Evolutionary conservation across 2,329 filamentous ascomycete species (phyloP), one percentile per base, ranked within the genome.

Genomic region (Leptographium wingfieldii): DNA sequence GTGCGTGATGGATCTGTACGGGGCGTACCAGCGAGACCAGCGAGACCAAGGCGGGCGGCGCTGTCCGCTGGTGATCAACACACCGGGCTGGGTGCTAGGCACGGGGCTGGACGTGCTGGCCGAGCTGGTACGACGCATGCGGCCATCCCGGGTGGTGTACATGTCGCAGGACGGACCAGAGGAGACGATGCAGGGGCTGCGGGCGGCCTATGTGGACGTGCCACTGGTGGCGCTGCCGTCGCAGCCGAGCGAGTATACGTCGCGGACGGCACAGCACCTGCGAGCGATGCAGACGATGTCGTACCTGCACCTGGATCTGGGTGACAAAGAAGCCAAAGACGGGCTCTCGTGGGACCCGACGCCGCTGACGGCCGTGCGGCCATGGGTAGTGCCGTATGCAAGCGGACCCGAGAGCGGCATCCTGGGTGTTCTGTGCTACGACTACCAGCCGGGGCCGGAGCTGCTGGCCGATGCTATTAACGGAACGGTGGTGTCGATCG

Each of bases 221-320:
- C 65, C 67, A 0, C 75, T 87, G 53, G 72, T 74, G 48, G 74
- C 76, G 5, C 72, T 90, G 5, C 80, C 84, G 5, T 85, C 86
- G 1, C 80, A 85, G 65, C 70, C 77, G 10, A 76, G 76, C n/a
- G 79, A 83, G 49, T 75, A 76, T 49, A 76, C 76, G 1, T 73
- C 79, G 3, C 76, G 85, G 46, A 87, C 84, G 11, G 79, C 86
- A 0, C 77, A 81, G 0, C 84, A 92, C 62, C 71, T 89, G 3
- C 76, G 87, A 57, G 79, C 80, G 6, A 90, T 92, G 86, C 87
- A 91, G 65, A 82, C 79, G n/a, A 85, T 90, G 78, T 85, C 87
- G 0, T 92, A 92, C 66, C 90, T 92, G 67, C 89, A 92, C 68
- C 64, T 75, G 11, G 67, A 71, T 6, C 56, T 55, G n/a, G 51